A percentile compares a stretch with the other conserved stretches of the same genome.
Evolutionary conservation across 495 filamentous ascomycete species (phyloP).

Genomic region (Neurospora sp.): DNA sequence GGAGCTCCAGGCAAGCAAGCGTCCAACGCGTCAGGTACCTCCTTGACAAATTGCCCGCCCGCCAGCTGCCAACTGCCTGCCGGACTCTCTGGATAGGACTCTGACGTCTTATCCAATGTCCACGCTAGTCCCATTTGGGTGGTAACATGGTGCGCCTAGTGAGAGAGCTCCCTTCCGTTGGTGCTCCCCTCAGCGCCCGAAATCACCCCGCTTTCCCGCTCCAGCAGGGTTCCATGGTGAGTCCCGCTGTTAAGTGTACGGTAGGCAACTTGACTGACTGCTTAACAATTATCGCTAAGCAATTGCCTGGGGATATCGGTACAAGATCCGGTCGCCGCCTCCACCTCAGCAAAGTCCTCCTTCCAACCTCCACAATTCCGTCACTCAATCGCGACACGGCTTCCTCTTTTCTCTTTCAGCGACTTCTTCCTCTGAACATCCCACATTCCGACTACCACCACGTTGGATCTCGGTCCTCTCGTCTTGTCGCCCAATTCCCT

Average conservation of each 20-base stretch:
- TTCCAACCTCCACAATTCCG: constrained; percentile 23
- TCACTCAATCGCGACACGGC: constrained; percentile 10
- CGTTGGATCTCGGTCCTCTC: neutral
- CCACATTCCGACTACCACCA: neutral
- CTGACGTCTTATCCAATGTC: neutral
- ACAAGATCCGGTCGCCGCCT: constrained; percentile 2
- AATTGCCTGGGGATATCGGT: neutral
- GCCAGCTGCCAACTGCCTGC: neutral
- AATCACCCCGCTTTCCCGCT: neutral
- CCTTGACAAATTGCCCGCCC: constrained; percentile 6
- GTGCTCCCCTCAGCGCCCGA: neutral
- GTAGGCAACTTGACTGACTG: neutral
- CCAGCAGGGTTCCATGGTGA: neutral
- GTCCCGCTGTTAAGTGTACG: neutral
- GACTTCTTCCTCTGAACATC: neutral
- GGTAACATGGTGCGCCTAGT: neutral
- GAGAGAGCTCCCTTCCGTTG: neutral
- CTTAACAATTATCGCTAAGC: neutral
- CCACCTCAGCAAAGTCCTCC: constrained; percentile 17
- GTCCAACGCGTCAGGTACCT: constrained; percentile 25
- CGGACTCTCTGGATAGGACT: neutral
- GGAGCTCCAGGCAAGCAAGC: constrained; percentile 31
- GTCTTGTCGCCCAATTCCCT: neutral
- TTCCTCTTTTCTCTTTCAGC: neutral
- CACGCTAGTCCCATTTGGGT: neutral